Percentiles rank a stretch among this genome's conserved stretches.
Conservation (phyloP, 371 early-diverging fungal genomes). For the Lichtheimia ornata region DNA sequence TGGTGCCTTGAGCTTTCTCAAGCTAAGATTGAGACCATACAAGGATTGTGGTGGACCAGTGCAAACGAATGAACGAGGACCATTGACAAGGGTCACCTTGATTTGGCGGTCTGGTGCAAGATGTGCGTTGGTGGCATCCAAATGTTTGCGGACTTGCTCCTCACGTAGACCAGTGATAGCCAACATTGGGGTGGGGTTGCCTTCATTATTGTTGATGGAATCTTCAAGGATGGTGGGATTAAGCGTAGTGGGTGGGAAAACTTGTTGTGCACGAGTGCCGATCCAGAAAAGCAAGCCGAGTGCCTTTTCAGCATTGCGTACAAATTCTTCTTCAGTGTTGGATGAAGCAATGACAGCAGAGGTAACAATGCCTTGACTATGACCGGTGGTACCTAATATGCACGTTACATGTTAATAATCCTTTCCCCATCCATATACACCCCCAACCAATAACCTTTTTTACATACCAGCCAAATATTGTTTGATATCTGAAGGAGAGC, state of each 20-base stretch:
- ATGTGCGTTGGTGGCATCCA: slow-evolving; percentile 86
- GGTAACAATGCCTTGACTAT: slow-evolving; percentile 93
- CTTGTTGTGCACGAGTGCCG: slow-evolving; percentile 86
- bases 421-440: neutral
- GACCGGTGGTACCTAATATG: slow-evolving; percentile 84
- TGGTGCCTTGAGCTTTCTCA: slow-evolving; percentile 87
- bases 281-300: slow-evolving; percentile 90
- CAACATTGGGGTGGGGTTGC: slow-evolving; percentile 95
- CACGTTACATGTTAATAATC: neutral
- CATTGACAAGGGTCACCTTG: slow-evolving; percentile 83
- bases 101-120: slow-evolving; percentile 81
- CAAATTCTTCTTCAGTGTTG: slow-evolving; percentile 79
- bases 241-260: slow-evolving; percentile 86
- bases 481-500: slow-evolving; percentile 46
- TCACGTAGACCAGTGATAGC: slow-evolving; percentile 79
- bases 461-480: slow-evolving; percentile 45
- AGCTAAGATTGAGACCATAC: slow-evolving; percentile 85
- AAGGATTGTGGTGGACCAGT: slow-evolving; percentile 90
- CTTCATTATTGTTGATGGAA: slow-evolving; percentile 87
- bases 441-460: neutral
- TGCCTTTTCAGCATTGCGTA: slow-evolving; percentile 82
- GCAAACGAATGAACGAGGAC: slow-evolving; percentile 83
- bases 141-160: slow-evolving; percentile 75
- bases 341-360: slow-evolving; percentile 89
- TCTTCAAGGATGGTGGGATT: slow-evolving; percentile 88